phyloP scores from a whole-genome alignment of 139 green algal genomes.

The Astrephomene gubernaculifera region DNA sequence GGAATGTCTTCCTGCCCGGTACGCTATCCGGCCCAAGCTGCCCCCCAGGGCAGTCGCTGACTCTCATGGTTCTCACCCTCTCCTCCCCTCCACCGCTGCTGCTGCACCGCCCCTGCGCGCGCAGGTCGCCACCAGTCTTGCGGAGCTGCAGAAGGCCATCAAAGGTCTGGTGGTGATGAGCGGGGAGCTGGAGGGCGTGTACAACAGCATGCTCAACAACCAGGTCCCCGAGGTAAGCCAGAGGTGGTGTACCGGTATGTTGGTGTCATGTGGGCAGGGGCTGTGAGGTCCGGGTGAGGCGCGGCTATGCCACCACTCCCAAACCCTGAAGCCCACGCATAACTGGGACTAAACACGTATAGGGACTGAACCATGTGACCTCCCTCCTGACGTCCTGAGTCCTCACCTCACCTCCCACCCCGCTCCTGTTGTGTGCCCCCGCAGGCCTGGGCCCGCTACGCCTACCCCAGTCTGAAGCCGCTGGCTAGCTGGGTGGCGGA shows the following conservation, averaged over 20 bases:
- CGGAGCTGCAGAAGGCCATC: constrained; percentile 85
- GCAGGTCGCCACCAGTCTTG: constrained; percentile 63
- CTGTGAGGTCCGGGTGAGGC: no score
- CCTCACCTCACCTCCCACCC: no score
- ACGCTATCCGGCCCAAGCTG: no score
- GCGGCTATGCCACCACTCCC: no score
- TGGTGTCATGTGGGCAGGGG: not conserved
- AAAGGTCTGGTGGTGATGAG: constrained; percentile 89
- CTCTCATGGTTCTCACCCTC: not conserved
- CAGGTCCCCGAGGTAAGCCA: constrained; percentile 58
- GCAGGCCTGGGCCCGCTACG: constrained; percentile 67
- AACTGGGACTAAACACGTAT: no score
- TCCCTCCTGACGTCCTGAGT: no score
- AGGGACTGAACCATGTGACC: no score
- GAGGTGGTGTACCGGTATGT: no score
- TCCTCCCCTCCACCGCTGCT: not conserved
- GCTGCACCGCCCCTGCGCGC: constrained; percentile 1
- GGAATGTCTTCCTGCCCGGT: no score
- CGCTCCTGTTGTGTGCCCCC: no score
- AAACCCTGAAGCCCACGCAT: no score
- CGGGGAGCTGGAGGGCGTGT: constrained; percentile 83
- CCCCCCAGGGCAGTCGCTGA: no score
- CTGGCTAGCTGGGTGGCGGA: constrained; percentile 84
- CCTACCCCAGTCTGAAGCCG: constrained; percentile 88
- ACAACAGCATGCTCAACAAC: constrained; percentile 80